Evolutionary conservation across 2,329 filamentous ascomycete genomes (phyloP), one percentile per base, ranked within the genome.

Genomic region (Capronia epimyces): DNA sequence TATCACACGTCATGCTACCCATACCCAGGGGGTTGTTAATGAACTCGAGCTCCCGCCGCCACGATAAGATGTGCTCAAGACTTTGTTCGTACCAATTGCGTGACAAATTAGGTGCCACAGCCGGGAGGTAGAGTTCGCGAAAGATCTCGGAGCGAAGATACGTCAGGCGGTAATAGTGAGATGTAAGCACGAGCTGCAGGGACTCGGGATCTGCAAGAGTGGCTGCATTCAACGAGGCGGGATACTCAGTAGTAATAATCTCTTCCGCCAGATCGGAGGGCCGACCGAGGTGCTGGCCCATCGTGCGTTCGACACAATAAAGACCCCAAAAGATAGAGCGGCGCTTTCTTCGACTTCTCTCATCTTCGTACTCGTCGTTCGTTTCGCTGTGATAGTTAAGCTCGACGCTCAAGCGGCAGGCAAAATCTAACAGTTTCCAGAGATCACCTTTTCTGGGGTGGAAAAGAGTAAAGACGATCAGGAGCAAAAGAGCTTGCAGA

Each of bases 131-230:
- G 10, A 63, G 51, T 18, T 62, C 62, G 13, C 60, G 61, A 49
- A 66, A 67, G 42, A 69, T 66, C 44, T 69, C 66, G 7, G 65
- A 67, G 9, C 66, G 64, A 12, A 67, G 56, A 49, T 69, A 67
- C 7, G 66, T 63, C 10, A 69, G 63, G 7, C 66, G 64, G 52
- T 68, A 68, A 53, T 66, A 65, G 52, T 68, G 66, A 8, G 58
- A 59, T n/a, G 60, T 61, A 13, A 62, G 61, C 42, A 65, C 61
- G 20, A 58, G 25, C 48, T 67, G 64, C 3, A 63, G 42, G 3
- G 53, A 46, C 5, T 53, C 44, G 12, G 56, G 34, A 41, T 58
- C 49, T 32, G 53, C 48, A 37, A 55, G 24, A 15, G 53, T 27
- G 7, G 55, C 43, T 12, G 53, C 52, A 36, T 46, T 55, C 15